Evolutionary conservation across 2,329 filamentous ascomycete species (phyloP), one percentile per base, ranked within the genome.

Genomic region (Nothophaeocryptopus gaeumannii): DNA sequence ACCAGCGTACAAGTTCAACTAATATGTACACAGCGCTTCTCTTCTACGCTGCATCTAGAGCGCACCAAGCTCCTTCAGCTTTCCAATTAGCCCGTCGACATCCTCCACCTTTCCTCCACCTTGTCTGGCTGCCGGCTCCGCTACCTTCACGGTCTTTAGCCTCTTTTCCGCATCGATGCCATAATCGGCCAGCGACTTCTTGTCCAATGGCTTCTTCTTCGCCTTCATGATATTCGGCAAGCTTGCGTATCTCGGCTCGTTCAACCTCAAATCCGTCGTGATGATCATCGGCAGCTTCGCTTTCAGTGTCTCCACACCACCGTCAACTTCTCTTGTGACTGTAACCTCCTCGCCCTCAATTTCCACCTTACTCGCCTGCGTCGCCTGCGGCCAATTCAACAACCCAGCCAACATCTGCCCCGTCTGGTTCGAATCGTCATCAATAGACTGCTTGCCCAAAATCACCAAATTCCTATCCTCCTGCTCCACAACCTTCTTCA

Each of bases 191-290:
- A 96, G 70, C 59, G 81, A 89, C 80, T 89, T 86, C 86, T 96
- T 97, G 65, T 93, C 89, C 63, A 99, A 67, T 67, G 88, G 88
- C 86, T 99, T 99, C 88, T 97, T 99, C 87, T 99, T 99, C 45
- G 93, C 93, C 85, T 97, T 99, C 93, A 99, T 99, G 59, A 99
- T 97, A 70, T 97, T 97, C 43, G 91, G 92, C 81, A 99, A 72
- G 72, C 84, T 96, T 15, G 92, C 93, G 71, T 96, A 99, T 58
- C 93, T 79, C 52, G 93, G 93, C 81, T 95, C 89, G 68, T 99
- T 99, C 70, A 99, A 76, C 45, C 93, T 78, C 74, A 99, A 72
- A 76, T 99, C 93, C 55, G 93, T 96, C 54, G 93, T 99, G 63
- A 99, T 88, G 45, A 99, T 77, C 84, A 97, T 84, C 0, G 93